Evolutionary conservation across 208 protist genomes (phyloP), one percentile per base, ranked within the genome.

Genomic region (Trypanosoma boissoni): DNA sequence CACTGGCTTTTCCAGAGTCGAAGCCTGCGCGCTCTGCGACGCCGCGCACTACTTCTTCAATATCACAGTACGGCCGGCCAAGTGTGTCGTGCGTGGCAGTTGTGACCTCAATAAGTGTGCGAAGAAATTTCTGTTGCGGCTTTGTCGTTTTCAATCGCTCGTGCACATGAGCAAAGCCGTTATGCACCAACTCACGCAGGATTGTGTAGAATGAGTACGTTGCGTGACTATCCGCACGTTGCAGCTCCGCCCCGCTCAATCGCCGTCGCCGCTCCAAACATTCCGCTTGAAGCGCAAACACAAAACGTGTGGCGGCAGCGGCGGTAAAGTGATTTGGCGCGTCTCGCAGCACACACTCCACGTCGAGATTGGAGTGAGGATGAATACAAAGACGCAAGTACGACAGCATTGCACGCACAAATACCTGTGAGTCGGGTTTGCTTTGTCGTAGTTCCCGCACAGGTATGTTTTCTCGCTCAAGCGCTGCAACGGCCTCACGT

Each of bases 351-450:
- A 78, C 73, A 46, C 67, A 69, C 32, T 75, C 77, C 58, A 92
- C 75, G 53, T 89, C 78, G 24, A 68, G 54, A 54, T 92, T 73
- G 37, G 49, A 53, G 57, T 88, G 76, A 14, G 80, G 77, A 9
- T 79, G 52, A 3, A 90, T 54, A 36, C 74, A 81, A 8, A 87
- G 60, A 14, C 83, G 79, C 29, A 93, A 58, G 46, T 81, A 80
- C 4, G 82, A 74, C 36, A 88, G 69, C 31, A 90, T 41, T 0
- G 77, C 72, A 0, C 68, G 64, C 48, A 86, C 71, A 18, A 65
- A 54, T 5, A 62, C 51, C 6, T 73, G 27, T 42, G 72, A 67
- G 56, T 84, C 81, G 8, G 51, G 64, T 24, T 45, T 55, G 14
- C 60, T 58, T 7, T 55, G 49, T 45, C 72, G 60, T 28, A 88